phyloP scores from a whole-genome alignment of 164 flowering plant species.

The grape (Vitis vinifera) region ASM3070453v1 NC_081806.1:1173001-1173500 shows the following conservation, averaged over 20 bases:
- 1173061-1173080: neutral
- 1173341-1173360: too few relatives aligned
- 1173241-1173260: slow-evolving; percentile 82
- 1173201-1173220: slow-evolving; percentile 96
- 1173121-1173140: slow-evolving; percentile 62
- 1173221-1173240: slow-evolving; percentile 99
- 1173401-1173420: neutral
- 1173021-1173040: neutral
- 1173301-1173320: slow-evolving; percentile 3
- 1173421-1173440: too few relatives aligned
- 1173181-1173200: slow-evolving; percentile 80
- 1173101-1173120: neutral
- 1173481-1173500: neutral
- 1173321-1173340: too few relatives aligned
- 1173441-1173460: too few relatives aligned
- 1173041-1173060: neutral
- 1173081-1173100: neutral
- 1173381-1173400: neutral
- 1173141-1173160: slow-evolving; percentile 45
- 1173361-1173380: neutral
- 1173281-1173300: slow-evolving; percentile 68
- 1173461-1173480: neutral
- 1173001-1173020: neutral
- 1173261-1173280: slow-evolving; percentile 65
- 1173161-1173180: slow-evolving; percentile 75